Evolutionary conservation across 805 yeast species (phyloP).

Genomic region (Saccharomyces paradoxus): DNA sequence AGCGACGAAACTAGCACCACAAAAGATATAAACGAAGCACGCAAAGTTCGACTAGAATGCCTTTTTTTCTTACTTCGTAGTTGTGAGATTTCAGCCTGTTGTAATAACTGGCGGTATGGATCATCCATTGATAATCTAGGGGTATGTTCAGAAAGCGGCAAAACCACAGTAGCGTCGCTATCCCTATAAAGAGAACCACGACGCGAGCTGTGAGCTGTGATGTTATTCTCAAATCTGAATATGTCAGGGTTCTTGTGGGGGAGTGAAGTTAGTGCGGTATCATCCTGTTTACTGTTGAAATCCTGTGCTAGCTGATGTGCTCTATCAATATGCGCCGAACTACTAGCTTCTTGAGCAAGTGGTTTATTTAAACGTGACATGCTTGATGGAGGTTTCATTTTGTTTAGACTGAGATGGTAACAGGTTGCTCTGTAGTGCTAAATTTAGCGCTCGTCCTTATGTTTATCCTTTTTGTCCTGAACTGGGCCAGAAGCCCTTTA

Average conservation of each 20-base stretch:
- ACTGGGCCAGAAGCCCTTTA: background rate
- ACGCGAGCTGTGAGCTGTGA: slow-evolving; percentile 1
- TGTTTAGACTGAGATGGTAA: background rate
- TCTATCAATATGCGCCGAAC: background rate
- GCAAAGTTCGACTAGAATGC: slow-evolving; percentile 16
- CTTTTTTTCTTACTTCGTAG: background rate
- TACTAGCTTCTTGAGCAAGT: background rate
- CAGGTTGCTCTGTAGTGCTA: background rate
- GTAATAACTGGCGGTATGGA: background rate
- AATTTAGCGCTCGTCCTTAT: background rate
- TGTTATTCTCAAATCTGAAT: slow-evolving; percentile 7
- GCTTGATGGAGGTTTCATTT: background rate
- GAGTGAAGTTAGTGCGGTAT: slow-evolving; percentile 7
- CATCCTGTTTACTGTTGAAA: slow-evolving; percentile 8
- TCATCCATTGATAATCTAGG: background rate
- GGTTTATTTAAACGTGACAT: background rate
- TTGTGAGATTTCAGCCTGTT: background rate
- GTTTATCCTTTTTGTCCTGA: background rate
- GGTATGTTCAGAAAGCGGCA: background rate
- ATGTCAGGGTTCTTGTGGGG: slow-evolving; percentile 13
- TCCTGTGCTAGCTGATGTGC: slow-evolving; percentile 4
- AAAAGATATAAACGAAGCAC: slow-evolving; percentile 34
- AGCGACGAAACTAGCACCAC: slow-evolving; percentile 46
- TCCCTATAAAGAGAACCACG: slow-evolving; percentile 9
- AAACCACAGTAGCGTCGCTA: slow-evolving; percentile 7